Base-by-base conservation (phyloP, 768 basidiomycete genomes). In the Sarcodon aspratus region DNA sequence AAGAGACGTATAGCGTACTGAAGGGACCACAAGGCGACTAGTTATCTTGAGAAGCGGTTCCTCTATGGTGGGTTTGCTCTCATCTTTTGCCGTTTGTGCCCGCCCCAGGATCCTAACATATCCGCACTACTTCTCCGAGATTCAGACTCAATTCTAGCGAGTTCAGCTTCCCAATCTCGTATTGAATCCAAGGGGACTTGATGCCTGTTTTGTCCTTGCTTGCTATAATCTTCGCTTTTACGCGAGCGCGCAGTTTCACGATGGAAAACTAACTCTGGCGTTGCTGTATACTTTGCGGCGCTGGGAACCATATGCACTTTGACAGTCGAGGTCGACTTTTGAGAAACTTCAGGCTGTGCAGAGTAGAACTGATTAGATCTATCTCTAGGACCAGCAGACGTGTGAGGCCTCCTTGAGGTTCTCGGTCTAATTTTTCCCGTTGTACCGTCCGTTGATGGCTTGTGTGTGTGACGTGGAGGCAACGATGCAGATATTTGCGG, bases 81-180 rank as follows among this genome's bases (percentile, higher is more conserved):
- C 21, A 27, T 27, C 21, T 27, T 27, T 27, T 27, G 21, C 21
- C 21, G 21, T 27, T 27, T 27, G 21, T 27, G 21, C 38, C 55
- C 60, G 8, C 61, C 56, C 46, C 52, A 44, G 35, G 64, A 55
- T n/a, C 61, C 63, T 15, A 68, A 50, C 62, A 73, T 69, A 44
- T 62, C 60, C 15, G 57, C 62, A 44, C 65, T 73, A 47, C 61
- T 67, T 49, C 66, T 61, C 48, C 53, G 46, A 74, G 75, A 63
- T 78, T 83, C 62, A 67, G 67, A 55, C 64, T 87, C 85, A 54
- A 88, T 85, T 52, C 76, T 72, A 51, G 72, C 78, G 42, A 87
- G 71, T 68, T 88, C 85, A 60, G 77, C 79, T 63, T 89, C 87
- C 86, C 87, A 90, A 54, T 80, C 86, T 37, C 60, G 59, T 36